Base-by-base conservation (phyloP, 2,329 filamentous ascomycete species). In the Beauveria sp. region DNA sequence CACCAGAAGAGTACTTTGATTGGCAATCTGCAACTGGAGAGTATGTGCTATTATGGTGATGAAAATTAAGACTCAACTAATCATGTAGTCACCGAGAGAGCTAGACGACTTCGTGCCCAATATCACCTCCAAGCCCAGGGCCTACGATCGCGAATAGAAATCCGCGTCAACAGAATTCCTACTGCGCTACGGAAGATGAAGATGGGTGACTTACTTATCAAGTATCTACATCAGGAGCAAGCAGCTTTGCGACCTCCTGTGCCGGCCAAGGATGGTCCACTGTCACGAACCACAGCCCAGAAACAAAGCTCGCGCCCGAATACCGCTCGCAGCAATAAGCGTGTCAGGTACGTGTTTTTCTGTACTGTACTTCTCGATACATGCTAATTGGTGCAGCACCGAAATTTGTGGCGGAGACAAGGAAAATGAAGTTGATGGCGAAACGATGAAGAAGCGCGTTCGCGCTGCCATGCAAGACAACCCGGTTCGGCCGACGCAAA, bases 81-180 rank as follows among this genome's bases (percentile, higher is more conserved):
- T 53, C 30, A 54, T 58, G 40, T 66, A 96, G 92, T 96, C 66
- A 92, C 90, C 20, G 90, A 96, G 76, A 86, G 92, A 71, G 90
- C 91, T 64, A 85, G 93, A 67, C 92, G 93, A 73, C 80, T 97
- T 63, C 86, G 92, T 68, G 89, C 92, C 7, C 92, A 96, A 72
- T 96, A 96, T 77, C 88, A 89, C 62, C 82, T 96, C 10, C 92
- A 96, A 74, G 90, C 92, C 24, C 89, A 93, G 72, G 90, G 90
- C 64, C 82, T 97, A 44, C 85, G 89, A 63, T 87, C 91, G 63
- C 88, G 93, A 63, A 88, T 99, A 57, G 92, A 97, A 74, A 89
- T 96, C 76, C 90, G 94, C 75, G 84, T 97, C 72, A 96, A 97
- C 71, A 87, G 94, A 59, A 94, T 97, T 57, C 94, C 94, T 8